phyloP scores from a whole-genome alignment of 495 filamentous ascomycete genomes.

The Lasiosphaeriaceae sp. region DNA sequence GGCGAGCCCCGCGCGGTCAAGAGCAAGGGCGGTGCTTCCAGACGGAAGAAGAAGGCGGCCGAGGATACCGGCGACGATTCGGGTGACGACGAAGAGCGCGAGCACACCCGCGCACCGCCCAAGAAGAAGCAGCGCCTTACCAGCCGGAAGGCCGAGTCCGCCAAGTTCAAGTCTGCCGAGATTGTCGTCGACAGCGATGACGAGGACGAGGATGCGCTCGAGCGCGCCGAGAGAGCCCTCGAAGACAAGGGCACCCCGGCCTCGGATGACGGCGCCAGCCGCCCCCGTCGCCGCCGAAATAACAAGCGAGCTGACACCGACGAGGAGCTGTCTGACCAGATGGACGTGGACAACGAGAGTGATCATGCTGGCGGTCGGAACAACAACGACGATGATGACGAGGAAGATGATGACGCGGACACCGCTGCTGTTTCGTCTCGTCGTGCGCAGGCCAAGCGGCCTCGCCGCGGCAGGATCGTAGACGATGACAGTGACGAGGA shows the following conservation, averaged over 20 bases:
- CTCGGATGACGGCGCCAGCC: not conserved
- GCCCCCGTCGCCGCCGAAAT: not conserved
- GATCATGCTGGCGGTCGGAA: constrained; percentile 18
- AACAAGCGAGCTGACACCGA: not conserved
- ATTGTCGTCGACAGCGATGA: constrained; percentile 69
- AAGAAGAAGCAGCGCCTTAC: constrained; percentile 62
- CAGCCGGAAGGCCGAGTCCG: constrained; percentile 48
- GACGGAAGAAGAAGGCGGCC: constrained; percentile 16
- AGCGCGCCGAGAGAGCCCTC: constrained; percentile 37
- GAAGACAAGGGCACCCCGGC: constrained; percentile 9
- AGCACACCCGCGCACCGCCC: constrained; percentile 37
- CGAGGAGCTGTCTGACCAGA: not conserved
- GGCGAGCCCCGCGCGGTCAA: constrained; percentile 10
- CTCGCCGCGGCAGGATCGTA: constrained; percentile 30
- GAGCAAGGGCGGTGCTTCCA: constrained; percentile 7
- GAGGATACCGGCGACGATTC: constrained; percentile 39
- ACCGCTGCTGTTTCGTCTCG: not conserved
- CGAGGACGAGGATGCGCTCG: constrained; percentile 34
- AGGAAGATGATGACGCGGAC: constrained; percentile 28
- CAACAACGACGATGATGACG: not conserved
- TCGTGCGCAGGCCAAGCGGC: constrained; percentile 19
- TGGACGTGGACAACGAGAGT: constrained; percentile 21
- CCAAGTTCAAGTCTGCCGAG: constrained; percentile 77
- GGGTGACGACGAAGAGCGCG: constrained; percentile 38
- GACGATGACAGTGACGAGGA: constrained; percentile 35